Percentiles rank a stretch among this genome's conserved stretches.
Evolutionary conservation across 331 rosid species (phyloP).

Genomic region (Spiraea crenata): DNA sequence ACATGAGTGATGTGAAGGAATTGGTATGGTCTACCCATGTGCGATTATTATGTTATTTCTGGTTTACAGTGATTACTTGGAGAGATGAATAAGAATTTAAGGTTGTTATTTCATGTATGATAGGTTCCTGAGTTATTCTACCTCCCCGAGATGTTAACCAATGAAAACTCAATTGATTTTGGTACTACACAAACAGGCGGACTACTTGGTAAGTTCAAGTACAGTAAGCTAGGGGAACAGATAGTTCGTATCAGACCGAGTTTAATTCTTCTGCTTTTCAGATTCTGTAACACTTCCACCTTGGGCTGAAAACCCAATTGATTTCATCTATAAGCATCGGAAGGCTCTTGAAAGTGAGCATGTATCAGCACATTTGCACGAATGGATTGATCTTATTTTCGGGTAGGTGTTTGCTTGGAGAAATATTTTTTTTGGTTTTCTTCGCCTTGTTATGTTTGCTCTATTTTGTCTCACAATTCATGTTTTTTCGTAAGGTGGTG

Average conservation of each 20-base stretch:
- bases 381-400: slow-evolving; percentile 97
- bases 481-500: slow-evolving; percentile 25
- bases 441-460: slow-evolving; percentile 7
- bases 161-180: slow-evolving; percentile 91
- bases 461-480: slow-evolving; percentile 16
- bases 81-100: slow-evolving; percentile 4
- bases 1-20: slow-evolving; percentile 99
- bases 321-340: slow-evolving; percentile 93
- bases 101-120: slow-evolving; percentile 7
- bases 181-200: slow-evolving; percentile 92
- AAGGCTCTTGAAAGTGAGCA: slow-evolving; percentile 97
- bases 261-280: slow-evolving; percentile 36
- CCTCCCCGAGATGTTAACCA: slow-evolving; percentile 90
- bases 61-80: slow-evolving; percentile 12
- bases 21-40: slow-evolving; percentile 50
- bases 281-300: slow-evolving; percentile 86
- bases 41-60: slow-evolving; percentile 9
- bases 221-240: slow-evolving; percentile 21
- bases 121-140: slow-evolving; percentile 98
- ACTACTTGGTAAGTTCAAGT: slow-evolving; percentile 70
- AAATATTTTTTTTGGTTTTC: not conserved
- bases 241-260: slow-evolving; percentile 18
- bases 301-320: slow-evolving; percentile 92
- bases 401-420: slow-evolving; percentile 52
- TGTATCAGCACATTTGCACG: slow-evolving; percentile 90